Evolutionary conservation across 768 basidiomycete species (phyloP).

Genomic region (Boletellus sp.): DNA sequence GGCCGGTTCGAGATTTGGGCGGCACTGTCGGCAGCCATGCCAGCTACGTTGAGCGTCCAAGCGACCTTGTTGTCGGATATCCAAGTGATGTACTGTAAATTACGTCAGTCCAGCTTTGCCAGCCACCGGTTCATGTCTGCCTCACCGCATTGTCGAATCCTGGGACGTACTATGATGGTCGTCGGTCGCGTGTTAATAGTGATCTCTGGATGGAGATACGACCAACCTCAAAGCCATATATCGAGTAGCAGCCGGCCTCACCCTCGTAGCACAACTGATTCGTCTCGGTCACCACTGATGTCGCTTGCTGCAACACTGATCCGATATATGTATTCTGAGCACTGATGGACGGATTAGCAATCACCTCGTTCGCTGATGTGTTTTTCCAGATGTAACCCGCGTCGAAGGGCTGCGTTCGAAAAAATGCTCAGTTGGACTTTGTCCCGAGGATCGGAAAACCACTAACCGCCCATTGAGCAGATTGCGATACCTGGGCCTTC

Average conservation of each 20-base stretch:
- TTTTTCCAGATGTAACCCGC: conserved; percentile 67
- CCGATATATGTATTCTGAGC: conserved; percentile 64
- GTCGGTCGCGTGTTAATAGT: neutral
- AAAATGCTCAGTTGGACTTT: neutral
- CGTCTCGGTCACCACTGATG: conserved; percentile 67
- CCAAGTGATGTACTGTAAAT: conserved; percentile 78
- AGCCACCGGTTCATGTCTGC: conserved; percentile 1
- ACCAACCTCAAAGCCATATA: conserved; percentile 76
- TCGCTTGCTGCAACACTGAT: conserved; percentile 71
- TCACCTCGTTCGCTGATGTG: conserved; percentile 53
- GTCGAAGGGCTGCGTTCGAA: conserved; percentile 61
- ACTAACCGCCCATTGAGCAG: conserved; percentile 77
- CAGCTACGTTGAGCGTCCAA: conserved; percentile 74
- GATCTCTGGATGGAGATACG: neutral
- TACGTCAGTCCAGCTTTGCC: neutral
- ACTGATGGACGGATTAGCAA: conserved; percentile 53
- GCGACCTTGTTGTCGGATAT: conserved; percentile 59
- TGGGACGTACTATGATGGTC: conserved; percentile 24
- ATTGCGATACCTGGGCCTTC: conserved; percentile 70
- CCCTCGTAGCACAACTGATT: conserved; percentile 68
- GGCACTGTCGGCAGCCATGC: conserved; percentile 57
- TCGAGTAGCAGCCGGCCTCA: conserved; percentile 56
- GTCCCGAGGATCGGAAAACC: conserved; percentile 3
- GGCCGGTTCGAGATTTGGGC: conserved; percentile 64
- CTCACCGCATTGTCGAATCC: conserved; percentile 67